These are phyloP conservation scores for Rhodosporidiobolus sp. DNA, from an alignment of 768 basidiomycete species.

Conservation along the genomic window DNA sequence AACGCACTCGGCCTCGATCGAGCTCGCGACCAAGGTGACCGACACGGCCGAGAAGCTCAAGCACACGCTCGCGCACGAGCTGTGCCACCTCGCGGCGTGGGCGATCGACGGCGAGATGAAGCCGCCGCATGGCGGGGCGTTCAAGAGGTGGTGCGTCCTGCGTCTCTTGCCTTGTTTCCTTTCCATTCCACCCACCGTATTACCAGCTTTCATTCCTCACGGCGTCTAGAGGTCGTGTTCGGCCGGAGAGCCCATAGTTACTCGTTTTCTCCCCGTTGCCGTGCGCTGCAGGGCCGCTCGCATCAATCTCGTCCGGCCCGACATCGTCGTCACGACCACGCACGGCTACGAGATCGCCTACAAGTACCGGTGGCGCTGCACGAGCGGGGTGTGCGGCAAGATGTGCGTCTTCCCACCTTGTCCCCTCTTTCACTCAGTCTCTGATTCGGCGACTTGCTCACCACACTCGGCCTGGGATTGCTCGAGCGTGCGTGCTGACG, in stretches of 20 bases:
- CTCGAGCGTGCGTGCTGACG: neutral
- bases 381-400: slow-evolving; percentile 44
- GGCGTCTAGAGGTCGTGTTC: too few species aligned
- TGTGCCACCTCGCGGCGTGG: slow-evolving; percentile 54
- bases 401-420: slow-evolving; percentile 43
- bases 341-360: slow-evolving; percentile 52
- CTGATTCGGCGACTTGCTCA: neutral
- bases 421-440: too few species aligned
- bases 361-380: slow-evolving; percentile 42
- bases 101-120: slow-evolving; percentile 49
- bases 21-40: slow-evolving; percentile 51
- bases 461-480: too few species aligned
- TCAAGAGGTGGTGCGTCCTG: slow-evolving; percentile 51
- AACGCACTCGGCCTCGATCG: slow-evolving; percentile 43
- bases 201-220: neutral
- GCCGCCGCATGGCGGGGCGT: slow-evolving; percentile 51
- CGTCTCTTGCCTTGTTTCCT: neutral
- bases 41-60: slow-evolving; percentile 51
- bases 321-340: slow-evolving; percentile 47
- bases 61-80: slow-evolving; percentile 53
- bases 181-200: neutral
- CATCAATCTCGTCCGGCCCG: slow-evolving; percentile 42
- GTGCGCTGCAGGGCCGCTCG: slow-evolving; percentile 31
- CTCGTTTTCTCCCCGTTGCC: neutral
- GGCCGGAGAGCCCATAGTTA: too few species aligned